A percentile compares a stretch with the other conserved stretches of the same genome.
Evolutionary conservation across 2,329 filamentous ascomycete species (phyloP).

Genomic region (Sporothrix euskadiensis): DNA sequence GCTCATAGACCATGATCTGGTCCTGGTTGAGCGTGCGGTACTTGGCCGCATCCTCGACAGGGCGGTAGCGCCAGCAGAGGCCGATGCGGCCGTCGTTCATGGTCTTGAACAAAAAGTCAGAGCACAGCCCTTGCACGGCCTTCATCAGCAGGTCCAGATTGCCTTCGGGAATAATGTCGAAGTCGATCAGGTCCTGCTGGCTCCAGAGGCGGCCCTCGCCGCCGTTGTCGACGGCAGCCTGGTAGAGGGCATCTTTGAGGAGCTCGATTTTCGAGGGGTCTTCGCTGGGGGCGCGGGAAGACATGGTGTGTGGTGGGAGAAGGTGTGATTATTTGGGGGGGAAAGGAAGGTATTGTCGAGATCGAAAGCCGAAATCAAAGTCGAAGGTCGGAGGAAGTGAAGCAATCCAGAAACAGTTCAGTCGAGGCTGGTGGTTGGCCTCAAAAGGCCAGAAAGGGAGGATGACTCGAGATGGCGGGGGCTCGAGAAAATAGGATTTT

Average conservation of each 20-base stretch:
- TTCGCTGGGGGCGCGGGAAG: slow-evolving; percentile 33
- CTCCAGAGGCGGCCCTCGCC: slow-evolving; percentile 54
- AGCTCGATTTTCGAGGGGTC: slow-evolving; percentile 49
- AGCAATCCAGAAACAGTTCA: neutral
- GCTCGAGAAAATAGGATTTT: neutral
- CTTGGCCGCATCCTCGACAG: slow-evolving; percentile 63
- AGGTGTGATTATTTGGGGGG: too few species aligned
- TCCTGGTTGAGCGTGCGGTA: slow-evolving; percentile 64
- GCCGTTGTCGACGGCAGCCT: slow-evolving; percentile 54
- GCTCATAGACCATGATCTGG: slow-evolving; percentile 77
- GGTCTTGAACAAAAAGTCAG: slow-evolving; percentile 61
- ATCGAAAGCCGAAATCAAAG: neutral
- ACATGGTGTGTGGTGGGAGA: slow-evolving; percentile 26
- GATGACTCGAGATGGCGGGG: neutral
- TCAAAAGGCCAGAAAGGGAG: neutral
- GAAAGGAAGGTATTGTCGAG: neutral
- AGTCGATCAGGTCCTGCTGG: slow-evolving; percentile 58
- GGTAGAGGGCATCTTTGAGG: slow-evolving; percentile 59
- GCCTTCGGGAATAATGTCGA: slow-evolving; percentile 59
- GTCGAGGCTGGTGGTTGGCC: slow-evolving; percentile 6
- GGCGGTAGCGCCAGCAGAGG: slow-evolving; percentile 60
- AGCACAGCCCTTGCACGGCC: slow-evolving; percentile 58
- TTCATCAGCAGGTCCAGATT: slow-evolving; percentile 56
- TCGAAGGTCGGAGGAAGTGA: too few species aligned
- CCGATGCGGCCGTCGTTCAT: slow-evolving; percentile 47